Evolutionary conservation across 2,329 filamentous ascomycete species (phyloP), one percentile per base, ranked within the genome.

Genomic region (Golovinomyces cichoracearum): DNA sequence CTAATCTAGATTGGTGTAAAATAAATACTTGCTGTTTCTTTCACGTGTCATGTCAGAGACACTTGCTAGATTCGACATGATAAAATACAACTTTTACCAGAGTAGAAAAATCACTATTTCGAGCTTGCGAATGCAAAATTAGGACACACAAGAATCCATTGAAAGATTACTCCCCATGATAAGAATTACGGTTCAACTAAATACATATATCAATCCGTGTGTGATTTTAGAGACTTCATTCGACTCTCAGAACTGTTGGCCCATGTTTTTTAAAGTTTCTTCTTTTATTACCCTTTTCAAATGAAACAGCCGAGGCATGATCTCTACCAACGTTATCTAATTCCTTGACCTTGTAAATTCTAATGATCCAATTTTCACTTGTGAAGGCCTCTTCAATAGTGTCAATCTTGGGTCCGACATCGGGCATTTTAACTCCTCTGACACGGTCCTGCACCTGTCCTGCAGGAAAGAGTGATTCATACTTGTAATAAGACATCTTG

Each of bases 401-500:
- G 65, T 80, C 84, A 51, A 98, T 78, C 52, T 81, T 74, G 7
- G 90, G 90, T 1, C 83, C 80, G 56, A 85, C 72, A 12, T 83
- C 76, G n/a, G 90, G 92, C 47, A 95, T 68, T 52, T 74, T 75
- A 33, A 74, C 73, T 55, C 78, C 77, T 61, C 90, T 85, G 54
- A 98, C 90, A 57, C 90, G 80, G 63, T 98, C 90, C 57, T 77
- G 69, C 31, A 83, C 86, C 66, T 95, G 85, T 53, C 90, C 90
- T 1, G 80, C 72, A 41, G 86, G 88, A 74, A 95, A 98, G 53
- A 98, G 76, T 44, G 73, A 68, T 65, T 88, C 75, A 71, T 83
- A 98, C 72, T 95, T 95, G 75, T 98, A 83, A 73, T 98, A 98
- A 21, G 85, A 94, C 86, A 98, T 94, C 74, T 98, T 98, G 76